A percentile compares a stretch with the other conserved stretches of the same genome.
phyloP scores from a whole-genome alignment of 208 protist species.

The Trypanosoma rangeli region DNA sequence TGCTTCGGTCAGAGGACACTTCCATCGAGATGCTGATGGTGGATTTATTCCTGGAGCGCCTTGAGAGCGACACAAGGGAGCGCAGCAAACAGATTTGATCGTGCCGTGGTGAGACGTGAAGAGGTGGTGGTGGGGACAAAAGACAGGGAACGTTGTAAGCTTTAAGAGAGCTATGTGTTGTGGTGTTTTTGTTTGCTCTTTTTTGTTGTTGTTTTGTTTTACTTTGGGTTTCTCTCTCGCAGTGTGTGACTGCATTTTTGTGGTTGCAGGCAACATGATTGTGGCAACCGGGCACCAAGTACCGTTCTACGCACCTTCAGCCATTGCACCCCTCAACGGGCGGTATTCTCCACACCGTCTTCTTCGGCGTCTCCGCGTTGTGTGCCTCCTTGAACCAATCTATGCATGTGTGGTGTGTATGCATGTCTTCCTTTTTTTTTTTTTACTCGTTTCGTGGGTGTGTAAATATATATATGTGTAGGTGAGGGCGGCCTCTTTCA shows the following conservation, averaged over 20 bases:
- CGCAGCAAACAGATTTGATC: not conserved
- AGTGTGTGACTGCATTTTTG: too few relatives aligned
- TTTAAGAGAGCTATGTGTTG: not conserved
- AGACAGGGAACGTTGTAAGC: not conserved
- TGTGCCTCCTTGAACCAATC: too few relatives aligned
- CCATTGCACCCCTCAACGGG: too few relatives aligned
- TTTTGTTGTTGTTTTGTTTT: constrained; percentile 15
- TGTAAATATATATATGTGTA: not conserved
- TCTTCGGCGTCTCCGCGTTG: too few relatives aligned
- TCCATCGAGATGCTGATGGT: constrained; percentile 59
- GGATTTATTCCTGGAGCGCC: constrained; percentile 37
- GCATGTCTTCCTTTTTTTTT: constrained; percentile 18
- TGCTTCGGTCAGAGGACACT: constrained; percentile 31
- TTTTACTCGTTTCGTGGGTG: not conserved
- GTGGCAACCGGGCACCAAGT: not conserved
- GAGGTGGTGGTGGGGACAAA: not conserved
- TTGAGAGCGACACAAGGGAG: constrained; percentile 11
- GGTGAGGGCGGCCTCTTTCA: not conserved
- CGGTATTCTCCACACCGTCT: not conserved
- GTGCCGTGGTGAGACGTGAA: not conserved
- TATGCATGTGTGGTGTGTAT: too few relatives aligned
- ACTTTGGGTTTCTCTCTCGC: not conserved
- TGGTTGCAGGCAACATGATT: not conserved
- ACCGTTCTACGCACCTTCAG: not conserved
- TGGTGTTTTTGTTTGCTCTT: not conserved